Evolutionary conservation across 495 filamentous ascomycete species (phyloP).

Genomic region (Aspergillus conjunctus): DNA sequence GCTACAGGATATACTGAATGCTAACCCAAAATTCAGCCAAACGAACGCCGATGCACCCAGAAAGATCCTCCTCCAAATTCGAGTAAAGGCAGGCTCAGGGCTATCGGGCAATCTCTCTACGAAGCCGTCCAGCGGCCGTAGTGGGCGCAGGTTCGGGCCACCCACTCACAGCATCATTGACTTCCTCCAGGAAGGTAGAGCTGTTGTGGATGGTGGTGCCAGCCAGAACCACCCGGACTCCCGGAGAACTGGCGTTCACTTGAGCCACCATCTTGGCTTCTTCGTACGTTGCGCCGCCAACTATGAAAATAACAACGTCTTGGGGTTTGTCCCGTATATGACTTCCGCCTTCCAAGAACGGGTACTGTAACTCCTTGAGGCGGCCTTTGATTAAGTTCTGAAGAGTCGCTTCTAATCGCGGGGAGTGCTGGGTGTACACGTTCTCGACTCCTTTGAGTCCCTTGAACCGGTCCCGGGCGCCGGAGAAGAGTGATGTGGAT

Average conservation of each 20-base stretch:
- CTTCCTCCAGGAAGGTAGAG: conserved; percentile 81
- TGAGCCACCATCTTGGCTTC: conserved; percentile 93
- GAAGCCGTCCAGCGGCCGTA: conserved; percentile 71
- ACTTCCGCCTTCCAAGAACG: conserved; percentile 85
- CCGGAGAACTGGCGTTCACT: conserved; percentile 87
- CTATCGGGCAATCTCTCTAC: conserved; percentile 59
- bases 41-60: conserved; percentile 14
- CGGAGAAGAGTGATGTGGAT: conserved; percentile 85
- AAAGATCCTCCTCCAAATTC: not conserved
- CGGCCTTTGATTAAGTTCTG: conserved; percentile 92
- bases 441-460: conserved; percentile 97
- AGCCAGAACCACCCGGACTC: conserved; percentile 83
- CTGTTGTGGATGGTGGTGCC: conserved; percentile 87
- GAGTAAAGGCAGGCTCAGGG: not conserved
- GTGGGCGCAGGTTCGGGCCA: conserved; percentile 77
- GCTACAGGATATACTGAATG: conserved; percentile 14
- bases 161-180: conserved; percentile 72
- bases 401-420: conserved; percentile 79
- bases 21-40: conserved; percentile 15
- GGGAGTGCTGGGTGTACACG: conserved; percentile 97
- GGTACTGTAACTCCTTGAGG: conserved; percentile 80
- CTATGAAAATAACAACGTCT: conserved; percentile 91
- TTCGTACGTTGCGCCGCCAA: conserved; percentile 92
- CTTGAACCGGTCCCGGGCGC: conserved; percentile 86
- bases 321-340: conserved; percentile 91